Percentiles rank a stretch among this genome's conserved stretches.
Evolutionary conservation across 768 basidiomycete species (phyloP).

Genomic region (Leccinum variicolor): DNA sequence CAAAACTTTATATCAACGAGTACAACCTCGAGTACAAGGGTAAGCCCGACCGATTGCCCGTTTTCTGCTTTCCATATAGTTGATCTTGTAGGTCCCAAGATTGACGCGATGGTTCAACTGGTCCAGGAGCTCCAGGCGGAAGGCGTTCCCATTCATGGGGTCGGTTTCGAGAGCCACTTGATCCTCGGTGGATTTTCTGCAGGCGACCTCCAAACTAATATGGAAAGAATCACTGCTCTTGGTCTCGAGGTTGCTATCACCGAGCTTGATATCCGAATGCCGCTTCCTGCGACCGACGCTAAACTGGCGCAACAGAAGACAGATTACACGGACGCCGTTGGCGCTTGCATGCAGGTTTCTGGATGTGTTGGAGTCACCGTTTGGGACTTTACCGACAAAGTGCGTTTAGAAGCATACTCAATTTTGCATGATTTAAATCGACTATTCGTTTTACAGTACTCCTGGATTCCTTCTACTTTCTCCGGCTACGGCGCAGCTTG

Average conservation of each 20-base stretch:
- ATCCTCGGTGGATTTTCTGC: slow-evolving; percentile 56
- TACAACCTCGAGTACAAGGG: slow-evolving; percentile 24
- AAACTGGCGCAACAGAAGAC: slow-evolving; percentile 49
- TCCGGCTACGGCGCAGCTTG: slow-evolving; percentile 11
- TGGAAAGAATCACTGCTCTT: slow-evolving; percentile 52
- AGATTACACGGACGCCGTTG: slow-evolving; percentile 54
- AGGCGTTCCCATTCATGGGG: slow-evolving; percentile 54
- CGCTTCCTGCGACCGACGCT: slow-evolving; percentile 43
- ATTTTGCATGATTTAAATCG: slow-evolving; percentile 9
- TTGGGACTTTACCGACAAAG: slow-evolving; percentile 42
- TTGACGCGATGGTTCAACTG: slow-evolving; percentile 55
- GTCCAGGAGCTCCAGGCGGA: slow-evolving; percentile 44
- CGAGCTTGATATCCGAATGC: slow-evolving; percentile 64
- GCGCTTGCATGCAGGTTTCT: slow-evolving; percentile 41
- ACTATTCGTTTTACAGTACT: slow-evolving; percentile 4
- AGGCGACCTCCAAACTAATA: slow-evolving; percentile 39
- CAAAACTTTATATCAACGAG: slow-evolving; percentile 33
- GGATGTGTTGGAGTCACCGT: slow-evolving; percentile 36
- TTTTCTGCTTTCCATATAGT: not conserved
- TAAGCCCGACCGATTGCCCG: slow-evolving; percentile 9
- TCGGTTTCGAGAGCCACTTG: slow-evolving; percentile 60
- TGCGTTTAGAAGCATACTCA: not conserved
- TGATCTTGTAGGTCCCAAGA: slow-evolving; percentile 12
- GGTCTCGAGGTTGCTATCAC: slow-evolving; percentile 69
- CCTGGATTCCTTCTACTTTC: slow-evolving; percentile 12